phyloP scores from a whole-genome alignment of 2,329 filamentous ascomycete genomes.

The Fusarium oxysporum region DNA sequence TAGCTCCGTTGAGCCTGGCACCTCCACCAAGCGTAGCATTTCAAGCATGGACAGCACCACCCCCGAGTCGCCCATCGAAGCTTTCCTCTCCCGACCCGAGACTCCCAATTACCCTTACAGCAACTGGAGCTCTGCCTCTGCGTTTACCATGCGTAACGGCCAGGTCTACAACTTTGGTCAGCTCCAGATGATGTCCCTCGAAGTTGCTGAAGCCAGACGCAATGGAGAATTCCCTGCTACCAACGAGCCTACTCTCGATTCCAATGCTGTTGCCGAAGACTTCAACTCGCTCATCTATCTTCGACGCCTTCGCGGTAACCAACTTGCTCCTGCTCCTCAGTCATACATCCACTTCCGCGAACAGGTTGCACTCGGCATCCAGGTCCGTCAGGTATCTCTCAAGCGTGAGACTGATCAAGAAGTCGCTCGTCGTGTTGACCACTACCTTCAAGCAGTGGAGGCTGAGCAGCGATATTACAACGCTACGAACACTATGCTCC shows the following conservation, averaged over 20 bases:
- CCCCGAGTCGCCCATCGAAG: slow-evolving; percentile 25
- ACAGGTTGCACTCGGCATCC: slow-evolving; percentile 51
- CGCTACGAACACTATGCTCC: background rate
- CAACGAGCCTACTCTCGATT: slow-evolving; percentile 42
- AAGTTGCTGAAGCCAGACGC: slow-evolving; percentile 48
- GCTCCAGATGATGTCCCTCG: slow-evolving; percentile 48
- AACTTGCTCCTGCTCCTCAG: slow-evolving; percentile 16
- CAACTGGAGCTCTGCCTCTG: background rate
- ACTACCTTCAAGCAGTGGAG: slow-evolving; percentile 44
- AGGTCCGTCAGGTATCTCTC: slow-evolving; percentile 49
- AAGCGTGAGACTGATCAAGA: slow-evolving; percentile 34
- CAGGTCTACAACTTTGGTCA: slow-evolving; percentile 26
- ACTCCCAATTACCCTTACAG: background rate
- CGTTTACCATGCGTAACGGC: background rate
- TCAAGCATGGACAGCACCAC: background rate
- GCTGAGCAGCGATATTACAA: slow-evolving; percentile 41
- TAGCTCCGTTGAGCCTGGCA: background rate
- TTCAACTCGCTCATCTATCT: slow-evolving; percentile 48
- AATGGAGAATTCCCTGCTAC: slow-evolving; percentile 50
- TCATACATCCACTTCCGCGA: slow-evolving; percentile 46
- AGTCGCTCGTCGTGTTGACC: slow-evolving; percentile 39
- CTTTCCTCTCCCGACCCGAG: slow-evolving; percentile 6
- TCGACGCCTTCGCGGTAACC: slow-evolving; percentile 40
- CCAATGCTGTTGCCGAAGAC: slow-evolving; percentile 48
- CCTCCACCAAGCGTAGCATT: background rate